Percentiles rank a stretch among this genome's conserved stretches.
Evolutionary conservation across 116 monocot species (phyloP).

Genomic region (Phalaenopsis hybrid): DNA sequence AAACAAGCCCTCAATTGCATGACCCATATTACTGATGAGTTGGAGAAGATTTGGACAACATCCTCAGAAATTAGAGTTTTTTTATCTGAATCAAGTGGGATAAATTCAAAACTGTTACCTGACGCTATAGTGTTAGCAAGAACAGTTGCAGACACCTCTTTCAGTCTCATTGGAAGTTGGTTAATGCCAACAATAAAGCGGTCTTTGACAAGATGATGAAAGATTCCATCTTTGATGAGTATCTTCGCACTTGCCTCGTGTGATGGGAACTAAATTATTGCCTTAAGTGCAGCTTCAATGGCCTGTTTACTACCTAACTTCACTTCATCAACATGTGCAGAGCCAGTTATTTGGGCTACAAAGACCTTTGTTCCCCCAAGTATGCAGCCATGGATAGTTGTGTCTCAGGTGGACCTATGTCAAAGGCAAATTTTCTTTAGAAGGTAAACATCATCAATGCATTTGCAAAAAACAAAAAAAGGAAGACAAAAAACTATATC

Average conservation of each 20-base stretch:
- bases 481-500: background rate
- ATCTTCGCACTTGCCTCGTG: constrained; percentile 56
- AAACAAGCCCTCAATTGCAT: constrained; percentile 73
- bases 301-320: constrained; percentile 47
- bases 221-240: constrained; percentile 61
- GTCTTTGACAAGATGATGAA: constrained; percentile 68
- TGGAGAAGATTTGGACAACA: constrained; percentile 32
- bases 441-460: background rate
- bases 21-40: constrained; percentile 92
- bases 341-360: constrained; percentile 67
- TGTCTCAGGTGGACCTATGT: constrained; percentile 70
- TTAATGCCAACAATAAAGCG: constrained; percentile 59
- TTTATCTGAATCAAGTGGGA: constrained; percentile 37
- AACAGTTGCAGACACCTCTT: constrained; percentile 76
- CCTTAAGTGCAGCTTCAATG: constrained; percentile 74
- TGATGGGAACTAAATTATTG: constrained; percentile 78
- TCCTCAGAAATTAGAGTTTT: constrained; percentile 41
- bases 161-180: constrained; percentile 64
- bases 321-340: constrained; percentile 58
- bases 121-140: constrained; percentile 72
- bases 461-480: background rate
- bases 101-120: constrained; percentile 43
- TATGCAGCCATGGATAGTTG: constrained; percentile 67
- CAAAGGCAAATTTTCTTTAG: background rate
- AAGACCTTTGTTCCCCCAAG: constrained; percentile 68